These are phyloP conservation scores for Monascus ruber DNA, from an alignment of 2,329 filamentous ascomycete genomes.

Conservation along the genomic window DNA sequence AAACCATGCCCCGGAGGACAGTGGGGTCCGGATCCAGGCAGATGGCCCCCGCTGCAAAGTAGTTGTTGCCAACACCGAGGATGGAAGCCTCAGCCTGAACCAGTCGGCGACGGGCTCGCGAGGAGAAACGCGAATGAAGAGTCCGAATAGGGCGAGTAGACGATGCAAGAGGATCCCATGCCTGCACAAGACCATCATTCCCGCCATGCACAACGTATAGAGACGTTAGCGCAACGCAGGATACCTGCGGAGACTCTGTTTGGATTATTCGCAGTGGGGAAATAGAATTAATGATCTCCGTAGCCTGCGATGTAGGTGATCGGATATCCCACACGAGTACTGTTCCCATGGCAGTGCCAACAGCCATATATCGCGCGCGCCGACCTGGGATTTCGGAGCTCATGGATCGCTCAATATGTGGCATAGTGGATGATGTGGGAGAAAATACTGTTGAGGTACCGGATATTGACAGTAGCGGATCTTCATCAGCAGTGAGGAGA, in stretches of 20 bases:
- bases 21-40: conserved; percentile 80
- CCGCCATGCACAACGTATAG: conserved; percentile 87
- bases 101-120: conserved; percentile 66
- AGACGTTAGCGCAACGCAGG: conserved; percentile 69
- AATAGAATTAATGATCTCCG: conserved; percentile 47
- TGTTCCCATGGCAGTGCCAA: conserved; percentile 68
- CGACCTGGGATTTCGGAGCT: conserved; percentile 66
- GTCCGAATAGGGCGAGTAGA: conserved; percentile 68
- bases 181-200: conserved; percentile 87
- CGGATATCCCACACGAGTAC: conserved; percentile 80
- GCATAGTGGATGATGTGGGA: conserved; percentile 43
- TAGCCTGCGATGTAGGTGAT: conserved; percentile 45
- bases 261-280: conserved; percentile 69
- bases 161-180: conserved; percentile 91
- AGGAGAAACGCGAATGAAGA: conserved; percentile 72
- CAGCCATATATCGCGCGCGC: conserved; percentile 65
- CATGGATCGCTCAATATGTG: conserved; percentile 31
- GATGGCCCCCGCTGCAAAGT: conserved; percentile 73
- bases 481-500: conserved; percentile 61
- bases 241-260: conserved; percentile 81
- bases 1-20: conserved; percentile 71
- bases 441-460: conserved; percentile 44
- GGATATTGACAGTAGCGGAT: conserved; percentile 56
- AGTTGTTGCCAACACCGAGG: conserved; percentile 59
- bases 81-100: conserved; percentile 57